These are phyloP conservation scores for Entomortierella lignicola DNA, from an alignment of 192 early-diverging fungal species.

Conservation along the genomic window DNA sequence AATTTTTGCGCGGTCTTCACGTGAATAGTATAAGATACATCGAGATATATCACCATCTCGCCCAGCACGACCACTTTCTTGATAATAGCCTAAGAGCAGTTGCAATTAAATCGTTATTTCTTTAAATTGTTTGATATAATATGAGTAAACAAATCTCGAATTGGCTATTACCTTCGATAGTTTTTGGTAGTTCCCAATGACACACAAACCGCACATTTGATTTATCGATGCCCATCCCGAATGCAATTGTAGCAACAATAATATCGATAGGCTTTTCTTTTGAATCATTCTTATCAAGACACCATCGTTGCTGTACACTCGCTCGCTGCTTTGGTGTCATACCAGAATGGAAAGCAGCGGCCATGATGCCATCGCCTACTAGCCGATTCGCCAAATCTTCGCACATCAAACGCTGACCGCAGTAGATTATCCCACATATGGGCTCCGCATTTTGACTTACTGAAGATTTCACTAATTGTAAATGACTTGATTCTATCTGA, in stretches of 20 bases:
- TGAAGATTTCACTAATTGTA: background rate
- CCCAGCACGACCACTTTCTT: slow-evolving; percentile 78
- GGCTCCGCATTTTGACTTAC: slow-evolving; percentile 1
- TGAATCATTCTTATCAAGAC: slow-evolving; percentile 1
- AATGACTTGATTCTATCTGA: background rate
- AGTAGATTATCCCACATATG: slow-evolving; percentile 44
- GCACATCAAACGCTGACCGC: slow-evolving; percentile 37
- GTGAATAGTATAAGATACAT: slow-evolving; percentile 85
- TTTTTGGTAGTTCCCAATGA: slow-evolving; percentile 77
- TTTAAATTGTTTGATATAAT: too few species aligned
- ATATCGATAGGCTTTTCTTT: slow-evolving; percentile 62
- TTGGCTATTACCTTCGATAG: slow-evolving; percentile 78
- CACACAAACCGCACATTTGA: slow-evolving; percentile 76
- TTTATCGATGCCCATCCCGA: slow-evolving; percentile 84
- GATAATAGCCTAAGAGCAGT: slow-evolving; percentile 65
- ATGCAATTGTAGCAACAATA: slow-evolving; percentile 81
- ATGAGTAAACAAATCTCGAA: too few species aligned
- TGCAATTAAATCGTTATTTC: too few species aligned
- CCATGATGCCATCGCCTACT: slow-evolving; percentile 23
- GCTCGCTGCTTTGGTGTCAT: slow-evolving; percentile 43
- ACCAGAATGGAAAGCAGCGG: slow-evolving; percentile 52
- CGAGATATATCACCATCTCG: slow-evolving; percentile 64
- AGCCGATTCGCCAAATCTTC: slow-evolving; percentile 33
- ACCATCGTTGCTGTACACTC: slow-evolving; percentile 38
- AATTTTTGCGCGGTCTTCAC: slow-evolving; percentile 75